These are phyloP conservation scores for Citeromyces siamensis DNA, from an alignment of 1,139 yeast species.

Conservation along the genomic window DNA sequence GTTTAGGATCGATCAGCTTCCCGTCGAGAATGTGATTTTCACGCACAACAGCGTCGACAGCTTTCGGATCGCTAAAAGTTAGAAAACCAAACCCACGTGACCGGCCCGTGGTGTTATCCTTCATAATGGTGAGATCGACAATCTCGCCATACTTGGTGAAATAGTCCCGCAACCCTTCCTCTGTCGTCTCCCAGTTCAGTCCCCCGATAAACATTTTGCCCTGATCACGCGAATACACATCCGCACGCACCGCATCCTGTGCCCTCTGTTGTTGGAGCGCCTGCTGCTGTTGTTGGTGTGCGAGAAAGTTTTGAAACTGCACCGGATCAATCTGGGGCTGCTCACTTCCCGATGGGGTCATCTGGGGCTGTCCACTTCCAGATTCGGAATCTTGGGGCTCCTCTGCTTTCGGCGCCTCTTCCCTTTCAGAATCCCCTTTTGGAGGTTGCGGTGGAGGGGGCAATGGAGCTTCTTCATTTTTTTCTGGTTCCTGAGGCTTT, in stretches of 20 bases:
- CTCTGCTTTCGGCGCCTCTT: background rate
- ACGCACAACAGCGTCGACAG: conserved; percentile 81
- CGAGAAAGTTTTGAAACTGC: background rate
- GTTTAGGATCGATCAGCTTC: conserved; percentile 92
- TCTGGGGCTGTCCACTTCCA: no score
- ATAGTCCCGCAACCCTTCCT: conserved; percentile 68
- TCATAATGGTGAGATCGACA: conserved; percentile 85
- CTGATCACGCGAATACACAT: conserved; percentile 28
- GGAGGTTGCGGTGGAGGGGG: conserved; percentile 6
- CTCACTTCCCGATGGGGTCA: no score
- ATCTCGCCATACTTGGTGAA: conserved; percentile 89
- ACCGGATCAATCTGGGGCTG: background rate
- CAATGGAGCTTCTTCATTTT: background rate
- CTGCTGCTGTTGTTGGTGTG: conserved; percentile 6
- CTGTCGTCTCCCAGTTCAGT: conserved; percentile 96
- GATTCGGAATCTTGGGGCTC: no score
- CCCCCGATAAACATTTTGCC: conserved; percentile 99
- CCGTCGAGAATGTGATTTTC: conserved; percentile 92
- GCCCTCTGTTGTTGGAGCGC: conserved; percentile 3
- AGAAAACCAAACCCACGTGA: conserved; percentile 96
- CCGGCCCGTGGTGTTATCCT: conserved; percentile 80
- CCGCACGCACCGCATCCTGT: conserved; percentile 8
- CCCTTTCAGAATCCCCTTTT: conserved; percentile 1
- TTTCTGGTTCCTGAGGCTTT: background rate
- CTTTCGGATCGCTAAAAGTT: conserved; percentile 69